Base-by-base conservation (phyloP, 129 eudicot species). In the Chrysanthemum makinoi region DNA sequence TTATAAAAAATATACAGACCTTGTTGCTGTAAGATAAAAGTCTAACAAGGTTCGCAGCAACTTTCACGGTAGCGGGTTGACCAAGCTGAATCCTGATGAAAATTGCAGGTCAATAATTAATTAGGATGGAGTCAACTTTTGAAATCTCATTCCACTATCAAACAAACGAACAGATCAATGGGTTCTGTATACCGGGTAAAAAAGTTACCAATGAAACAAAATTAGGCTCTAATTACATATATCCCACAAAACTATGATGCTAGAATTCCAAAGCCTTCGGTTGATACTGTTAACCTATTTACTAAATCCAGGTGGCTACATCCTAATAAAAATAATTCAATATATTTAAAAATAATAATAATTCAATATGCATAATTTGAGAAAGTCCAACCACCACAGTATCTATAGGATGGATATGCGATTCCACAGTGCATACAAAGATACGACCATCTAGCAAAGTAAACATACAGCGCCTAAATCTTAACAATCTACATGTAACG, bases 41-140 rank as follows among this genome's bases (percentile, higher is more conserved):
- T 77, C 97, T 81, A 69, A 90, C 91, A 81, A 95, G 96, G 67
- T 88, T 95, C 50, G 99, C 97, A 50, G 97, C 96, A 86, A 95
- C 99, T 71, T 90, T 95, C 63, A 90, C 97, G 49, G 97, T 95
- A 65, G 97, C 90, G 48, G 97, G 99, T 87, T 95, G 97, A 55
- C 96, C 99, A 54, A 88, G 92, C 51, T 90, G 97, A 79, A 95
- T 95, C 84, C 97, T 95, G 83, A 54, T 55, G 26, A 63, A 48
- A 10, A 15, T 0, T 54, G 72, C 30, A 68, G 12, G 35, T 64
- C 60, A 63, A 19, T 16, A n/a, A 52, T 52, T 52, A 16, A 6
- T 28, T 22, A 19, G 16, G 14, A 58, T 49, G 18, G 66, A 56
- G 4, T 56, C 58, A 67, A 71, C 16, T 11, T 47, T 11, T 60